These are phyloP conservation scores for Botrytis sinoallii DNA, from an alignment of 2,329 filamentous ascomycete genomes.

Conservation along the genomic window DNA sequence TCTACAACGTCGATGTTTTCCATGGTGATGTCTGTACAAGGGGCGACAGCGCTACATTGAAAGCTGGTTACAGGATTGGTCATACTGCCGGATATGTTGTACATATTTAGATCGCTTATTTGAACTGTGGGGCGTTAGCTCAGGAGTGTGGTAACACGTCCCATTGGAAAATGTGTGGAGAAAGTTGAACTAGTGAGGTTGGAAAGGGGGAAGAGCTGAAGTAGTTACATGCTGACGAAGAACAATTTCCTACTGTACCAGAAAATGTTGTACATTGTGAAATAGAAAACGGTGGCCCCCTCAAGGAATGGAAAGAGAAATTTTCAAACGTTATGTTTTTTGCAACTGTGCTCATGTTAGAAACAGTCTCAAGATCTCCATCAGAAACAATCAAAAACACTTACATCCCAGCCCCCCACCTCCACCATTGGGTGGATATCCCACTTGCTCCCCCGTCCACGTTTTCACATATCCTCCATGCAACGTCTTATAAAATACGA, in stretches of 20 bases:
- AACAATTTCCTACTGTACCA: conserved; percentile 41
- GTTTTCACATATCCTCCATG: conserved; percentile 50
- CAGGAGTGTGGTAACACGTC: background rate
- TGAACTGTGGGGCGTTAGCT: background rate
- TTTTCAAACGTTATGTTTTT: conserved; percentile 13
- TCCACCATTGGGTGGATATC: conserved; percentile 56
- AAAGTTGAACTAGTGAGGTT: background rate
- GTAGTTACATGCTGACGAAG: conserved; percentile 32
- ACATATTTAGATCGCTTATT: background rate
- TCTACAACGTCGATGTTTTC: background rate
- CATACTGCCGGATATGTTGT: conserved; percentile 12
- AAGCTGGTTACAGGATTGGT: conserved; percentile 10
- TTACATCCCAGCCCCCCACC: conserved; percentile 50
- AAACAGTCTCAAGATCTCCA: background rate
- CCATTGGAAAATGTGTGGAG: no score
- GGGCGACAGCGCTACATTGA: conserved; percentile 11
- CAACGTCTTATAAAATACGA: conserved; percentile 15
- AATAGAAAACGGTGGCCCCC: conserved; percentile 34
- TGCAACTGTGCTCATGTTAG: conserved; percentile 14
- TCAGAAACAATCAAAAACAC: background rate
- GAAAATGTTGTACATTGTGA: conserved; percentile 43
- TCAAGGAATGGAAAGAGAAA: conserved; percentile 10
- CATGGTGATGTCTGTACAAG: conserved; percentile 9
- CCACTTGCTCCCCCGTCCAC: conserved; percentile 51
- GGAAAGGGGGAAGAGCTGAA: background rate